These are phyloP conservation scores for Botryococcus braunii DNA, from an alignment of 163 green algal species.

Conservation along the genomic window DNA sequence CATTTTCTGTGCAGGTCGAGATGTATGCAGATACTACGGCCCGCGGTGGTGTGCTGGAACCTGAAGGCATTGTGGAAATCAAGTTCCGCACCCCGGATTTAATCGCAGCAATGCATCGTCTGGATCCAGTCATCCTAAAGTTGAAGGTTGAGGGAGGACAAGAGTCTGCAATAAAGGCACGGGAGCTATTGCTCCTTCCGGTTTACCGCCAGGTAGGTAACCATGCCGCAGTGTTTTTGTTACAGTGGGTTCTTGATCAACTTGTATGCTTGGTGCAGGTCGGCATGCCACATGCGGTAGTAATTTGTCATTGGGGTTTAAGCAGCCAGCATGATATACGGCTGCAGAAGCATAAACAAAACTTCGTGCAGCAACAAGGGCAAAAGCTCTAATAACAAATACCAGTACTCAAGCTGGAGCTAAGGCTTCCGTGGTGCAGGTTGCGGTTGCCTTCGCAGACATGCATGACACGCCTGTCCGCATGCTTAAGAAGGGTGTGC, in stretches of 20 bases:
- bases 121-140: constrained; percentile 38
- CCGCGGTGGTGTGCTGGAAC: constrained; percentile 89
- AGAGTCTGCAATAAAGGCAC: constrained; percentile 38
- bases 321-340: too few species aligned
- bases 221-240: too few species aligned
- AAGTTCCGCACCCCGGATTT: constrained; percentile 89
- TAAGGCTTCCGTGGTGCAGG: constrained; percentile 15
- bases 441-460: constrained; percentile 90
- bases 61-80: constrained; percentile 95
- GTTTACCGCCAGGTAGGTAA: constrained; percentile 74
- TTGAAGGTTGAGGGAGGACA: constrained; percentile 26
- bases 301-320: too few species aligned
- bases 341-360: too few species aligned
- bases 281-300: too few species aligned
- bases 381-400: too few species aligned
- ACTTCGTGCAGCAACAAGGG: too few species aligned
- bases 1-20: constrained; percentile 39
- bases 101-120: constrained; percentile 76
- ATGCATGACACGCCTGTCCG: constrained; percentile 93
- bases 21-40: constrained; percentile 74
- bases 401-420: too few species aligned
- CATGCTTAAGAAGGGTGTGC: constrained; percentile 88
- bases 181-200: constrained; percentile 75
- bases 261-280: too few species aligned
- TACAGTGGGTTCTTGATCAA: not conserved